Conservation (phyloP, 1,139 yeast genomes). For the Hansenula sp. region DNA sequence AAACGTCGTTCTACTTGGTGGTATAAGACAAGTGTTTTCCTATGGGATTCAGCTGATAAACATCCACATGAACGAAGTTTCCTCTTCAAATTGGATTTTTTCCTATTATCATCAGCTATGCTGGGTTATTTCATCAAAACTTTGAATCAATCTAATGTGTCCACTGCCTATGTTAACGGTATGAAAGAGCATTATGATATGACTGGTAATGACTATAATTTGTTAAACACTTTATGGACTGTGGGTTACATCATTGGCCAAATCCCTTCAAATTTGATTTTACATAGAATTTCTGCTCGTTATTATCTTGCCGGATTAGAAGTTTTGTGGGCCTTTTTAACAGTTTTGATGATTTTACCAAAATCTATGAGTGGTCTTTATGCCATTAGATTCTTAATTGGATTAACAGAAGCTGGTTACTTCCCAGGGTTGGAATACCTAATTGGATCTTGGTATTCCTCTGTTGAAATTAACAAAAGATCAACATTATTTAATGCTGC, state of each 20-base stretch:
- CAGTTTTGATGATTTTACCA: slow-evolving; percentile 45
- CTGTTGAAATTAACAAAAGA: slow-evolving; percentile 41
- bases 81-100: slow-evolving; percentile 37
- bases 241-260: slow-evolving; percentile 55
- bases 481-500: slow-evolving; percentile 45
- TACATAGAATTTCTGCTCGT: slow-evolving; percentile 46
- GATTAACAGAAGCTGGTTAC: slow-evolving; percentile 52
- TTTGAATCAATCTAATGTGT: slow-evolving; percentile 39
- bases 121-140: slow-evolving; percentile 34
- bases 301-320: slow-evolving; percentile 49
- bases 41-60: slow-evolving; percentile 38
- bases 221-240: slow-evolving; percentile 45
- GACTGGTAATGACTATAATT: slow-evolving; percentile 46
- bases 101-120: slow-evolving; percentile 37
- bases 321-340: slow-evolving; percentile 49
- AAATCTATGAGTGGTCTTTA: slow-evolving; percentile 38
- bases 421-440: slow-evolving; percentile 51
- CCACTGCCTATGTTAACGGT: slow-evolving; percentile 35
- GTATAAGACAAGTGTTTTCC: not conserved
- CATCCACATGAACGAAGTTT: slow-evolving; percentile 37
- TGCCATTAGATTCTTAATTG: slow-evolving; percentile 51
- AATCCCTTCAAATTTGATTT: slow-evolving; percentile 47
- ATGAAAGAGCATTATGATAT: slow-evolving; percentile 49
- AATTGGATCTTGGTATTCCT: slow-evolving; percentile 43
- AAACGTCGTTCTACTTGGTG: slow-evolving; percentile 2